These are phyloP conservation scores for Babesia sp. DNA, from an alignment of 169 alveolate genomes.

Conservation along the genomic window DNA sequence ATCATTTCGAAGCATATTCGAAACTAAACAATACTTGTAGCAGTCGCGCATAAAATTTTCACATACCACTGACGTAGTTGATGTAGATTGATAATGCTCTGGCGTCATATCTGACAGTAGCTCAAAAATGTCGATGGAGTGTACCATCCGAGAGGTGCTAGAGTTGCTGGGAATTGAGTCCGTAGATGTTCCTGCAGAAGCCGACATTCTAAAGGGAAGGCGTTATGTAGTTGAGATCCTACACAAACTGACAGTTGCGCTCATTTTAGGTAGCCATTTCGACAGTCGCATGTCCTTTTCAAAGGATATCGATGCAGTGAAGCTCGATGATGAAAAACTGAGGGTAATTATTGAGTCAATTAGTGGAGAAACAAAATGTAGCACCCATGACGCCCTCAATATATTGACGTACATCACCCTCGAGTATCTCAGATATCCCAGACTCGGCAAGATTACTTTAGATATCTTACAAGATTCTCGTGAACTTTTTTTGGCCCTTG, in stretches of 20 bases:
- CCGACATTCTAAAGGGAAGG: constrained; percentile 11
- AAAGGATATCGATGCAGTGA: background rate
- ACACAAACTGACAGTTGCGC: constrained; percentile 16
- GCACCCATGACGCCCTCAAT: constrained; percentile 31
- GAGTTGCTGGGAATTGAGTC: constrained; percentile 1
- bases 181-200: background rate
- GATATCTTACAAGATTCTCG: constrained; percentile 9
- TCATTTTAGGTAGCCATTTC: constrained; percentile 4
- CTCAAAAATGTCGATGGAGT: background rate
- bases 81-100: too few species aligned
- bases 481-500: constrained; percentile 41
- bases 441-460: constrained; percentile 13
- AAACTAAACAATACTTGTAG: too few species aligned
- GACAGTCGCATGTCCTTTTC: background rate
- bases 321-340: constrained; percentile 6
- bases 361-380: constrained; percentile 15
- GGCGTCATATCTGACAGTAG: too few species aligned
- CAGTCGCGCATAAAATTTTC: too few species aligned
- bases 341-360: constrained; percentile 15
- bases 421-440: constrained; percentile 25
- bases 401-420: constrained; percentile 21
- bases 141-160: background rate
- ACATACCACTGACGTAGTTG: too few species aligned
- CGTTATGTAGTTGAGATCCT: background rate
- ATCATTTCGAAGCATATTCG: too few species aligned